Percentiles rank a stretch among this genome's conserved stretches.
phyloP scores from a whole-genome alignment of 208 protist genomes.

The Zelonia costaricensis region DNA sequence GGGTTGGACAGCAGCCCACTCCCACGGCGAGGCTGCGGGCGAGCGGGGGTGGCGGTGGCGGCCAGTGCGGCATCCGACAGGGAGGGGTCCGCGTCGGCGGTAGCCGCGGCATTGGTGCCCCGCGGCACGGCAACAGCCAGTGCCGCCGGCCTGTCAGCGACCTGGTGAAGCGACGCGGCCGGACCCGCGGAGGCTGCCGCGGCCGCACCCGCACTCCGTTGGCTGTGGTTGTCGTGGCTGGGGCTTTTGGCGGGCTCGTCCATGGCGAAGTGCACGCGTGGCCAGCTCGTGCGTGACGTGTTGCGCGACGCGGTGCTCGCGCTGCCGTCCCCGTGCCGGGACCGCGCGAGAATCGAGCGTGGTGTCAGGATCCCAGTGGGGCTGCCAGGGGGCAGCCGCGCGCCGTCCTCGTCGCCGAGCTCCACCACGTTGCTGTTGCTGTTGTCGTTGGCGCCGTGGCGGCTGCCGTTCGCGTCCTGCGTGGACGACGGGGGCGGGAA shows the following conservation, averaged over 20 bases:
- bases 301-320: background rate
- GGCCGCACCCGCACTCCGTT: too few relatives aligned
- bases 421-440: background rate
- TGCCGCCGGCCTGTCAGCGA: too few relatives aligned
- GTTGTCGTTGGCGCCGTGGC: too few relatives aligned
- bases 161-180: background rate
- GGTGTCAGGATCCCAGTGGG: background rate
- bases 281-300: too few relatives aligned
- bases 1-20: conserved; percentile 19
- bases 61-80: background rate
- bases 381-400: background rate
- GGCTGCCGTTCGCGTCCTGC: too few relatives aligned
- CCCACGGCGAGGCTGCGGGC: background rate
- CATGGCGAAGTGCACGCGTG: conserved; percentile 5
- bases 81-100: background rate
- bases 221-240: too few relatives aligned
- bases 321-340: background rate
- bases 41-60: background rate
- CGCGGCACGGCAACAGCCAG: too few relatives aligned
- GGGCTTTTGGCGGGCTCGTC: background rate
- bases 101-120: too few relatives aligned
- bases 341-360: background rate
- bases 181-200: background rate
- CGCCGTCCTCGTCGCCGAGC: background rate
- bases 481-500: too few relatives aligned